Base-by-base conservation (phyloP, 306 rosid genomes). In the Datisca glomerata region DNA sequence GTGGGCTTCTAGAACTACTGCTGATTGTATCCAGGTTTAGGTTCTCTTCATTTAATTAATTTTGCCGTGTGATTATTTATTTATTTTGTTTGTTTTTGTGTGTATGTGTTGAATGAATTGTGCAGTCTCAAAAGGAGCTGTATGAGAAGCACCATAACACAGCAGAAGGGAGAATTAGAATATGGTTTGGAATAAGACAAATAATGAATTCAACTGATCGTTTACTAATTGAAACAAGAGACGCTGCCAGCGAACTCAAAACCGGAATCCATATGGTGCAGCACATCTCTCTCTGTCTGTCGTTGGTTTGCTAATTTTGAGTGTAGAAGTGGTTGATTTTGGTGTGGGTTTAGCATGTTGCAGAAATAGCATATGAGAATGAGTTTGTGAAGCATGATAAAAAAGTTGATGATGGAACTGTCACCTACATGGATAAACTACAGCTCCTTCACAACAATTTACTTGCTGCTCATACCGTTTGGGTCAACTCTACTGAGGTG, bases 191-290 rank as follows among this genome's bases (percentile, higher is more conserved):
- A 32, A 78, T 81, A 24, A 68, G 93, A 62, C 94, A 81, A 59
- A 78, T 86, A 49, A 86, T 81, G 84, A 81, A 81, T 49, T 64
- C 92, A 3, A 78, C 96, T 22, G 68, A 66, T n/a, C 56, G 59
- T 37, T 71, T 86, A 62, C 77, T 78, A 18, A 69, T 75, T 28
- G 63, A 74, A 51, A 81, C 96, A 5, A 75, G 75, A 59, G 77
- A 86, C 18, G 47, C 55, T 28, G 91, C 96, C 2, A 56, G 48
- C 42, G 72, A 78, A 64, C 73, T 81, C 20, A 60, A 78, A 52
- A 86, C 94, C 4, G 96, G 96, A 69, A 81, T 86, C 49, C 94
- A 86, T 51, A 81, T 81, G 93, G 93, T 78, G 56, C 45, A 13
- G 28, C 48, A 51, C 33, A 9, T 41, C 18, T 52, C 43, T 17